Percentiles rank a stretch among this genome's conserved stretches.
phyloP scores from a whole-genome alignment of 805 yeast species.

The Torulaspora maleeae region DNA sequence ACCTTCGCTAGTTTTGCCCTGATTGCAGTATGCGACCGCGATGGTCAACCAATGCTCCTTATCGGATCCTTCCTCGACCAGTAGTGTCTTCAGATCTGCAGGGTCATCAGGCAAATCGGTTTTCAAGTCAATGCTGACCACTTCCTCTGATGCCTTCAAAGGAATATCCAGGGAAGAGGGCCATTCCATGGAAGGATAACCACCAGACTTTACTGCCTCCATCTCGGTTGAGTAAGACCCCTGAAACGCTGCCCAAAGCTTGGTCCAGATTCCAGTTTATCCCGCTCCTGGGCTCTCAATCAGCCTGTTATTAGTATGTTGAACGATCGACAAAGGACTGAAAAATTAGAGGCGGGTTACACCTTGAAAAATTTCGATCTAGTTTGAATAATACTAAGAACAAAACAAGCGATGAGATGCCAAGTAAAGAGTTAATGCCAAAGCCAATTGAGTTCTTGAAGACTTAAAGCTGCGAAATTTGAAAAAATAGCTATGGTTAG shows the following conservation, averaged over 20 bases:
- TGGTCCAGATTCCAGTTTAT: background rate
- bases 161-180: constrained; percentile 52
- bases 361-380: constrained; percentile 1
- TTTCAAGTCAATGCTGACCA: constrained; percentile 75
- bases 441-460: background rate
- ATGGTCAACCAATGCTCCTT: constrained; percentile 79
- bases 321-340: background rate
- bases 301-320: background rate
- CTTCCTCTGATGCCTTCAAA: constrained; percentile 68
- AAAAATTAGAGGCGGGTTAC: background rate
- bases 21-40: constrained; percentile 72
- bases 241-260: background rate
- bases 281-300: background rate
- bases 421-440: background rate
- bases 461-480: background rate
- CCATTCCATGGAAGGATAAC: constrained; percentile 34
- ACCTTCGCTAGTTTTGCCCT: constrained; percentile 56
- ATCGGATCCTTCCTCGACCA: constrained; percentile 75
- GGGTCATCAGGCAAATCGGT: constrained; percentile 89
- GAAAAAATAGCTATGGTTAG: background rate
- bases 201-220: constrained; percentile 12
- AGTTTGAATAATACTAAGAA: no score
- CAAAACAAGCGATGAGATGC: constrained; percentile 10
- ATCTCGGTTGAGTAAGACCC: background rate
- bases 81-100: constrained; percentile 67